A percentile compares a stretch with the other conserved stretches of the same genome.
These are phyloP conservation scores for Pinus albicaulis DNA, from an alignment of 75 land plant species.

Conservation along the genomic window DNA sequence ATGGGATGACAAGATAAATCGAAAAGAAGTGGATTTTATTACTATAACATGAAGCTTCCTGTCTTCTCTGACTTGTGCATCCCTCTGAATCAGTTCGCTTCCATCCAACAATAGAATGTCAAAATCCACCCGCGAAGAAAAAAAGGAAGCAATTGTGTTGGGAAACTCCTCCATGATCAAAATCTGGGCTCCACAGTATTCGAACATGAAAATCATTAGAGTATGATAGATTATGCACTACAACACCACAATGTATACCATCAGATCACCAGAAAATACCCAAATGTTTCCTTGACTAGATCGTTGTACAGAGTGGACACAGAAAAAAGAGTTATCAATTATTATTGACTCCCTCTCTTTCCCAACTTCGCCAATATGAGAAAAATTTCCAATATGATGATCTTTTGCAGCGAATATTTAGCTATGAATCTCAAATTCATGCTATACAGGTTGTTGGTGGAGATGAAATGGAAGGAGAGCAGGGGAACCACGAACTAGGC, in stretches of 20 bases:
- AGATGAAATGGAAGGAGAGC: slow-evolving; percentile 92
- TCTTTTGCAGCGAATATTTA: slow-evolving; percentile 79
- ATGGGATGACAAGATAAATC: slow-evolving; percentile 24
- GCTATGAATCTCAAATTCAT: slow-evolving; percentile 85
- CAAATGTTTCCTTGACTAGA: slow-evolving; percentile 85
- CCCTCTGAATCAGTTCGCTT: slow-evolving; percentile 61
- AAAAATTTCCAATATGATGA: slow-evolving; percentile 47
- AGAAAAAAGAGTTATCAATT: slow-evolving; percentile 88
- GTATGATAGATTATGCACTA: slow-evolving; percentile 98
- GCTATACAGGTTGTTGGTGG: slow-evolving; percentile 81
- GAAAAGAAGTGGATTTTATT: slow-evolving; percentile 73
- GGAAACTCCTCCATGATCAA: slow-evolving; percentile 94
- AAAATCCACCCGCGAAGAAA: slow-evolving; percentile 84
- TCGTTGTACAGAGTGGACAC: slow-evolving; percentile 90
- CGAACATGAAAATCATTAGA: slow-evolving; percentile 83
- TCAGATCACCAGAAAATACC: slow-evolving; percentile 57
- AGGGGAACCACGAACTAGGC: slow-evolving; percentile 93
- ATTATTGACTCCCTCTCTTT: slow-evolving; percentile 64
- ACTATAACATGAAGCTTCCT: slow-evolving; percentile 94
- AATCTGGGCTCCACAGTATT: slow-evolving; percentile 77
- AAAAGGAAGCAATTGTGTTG: slow-evolving; percentile 65
- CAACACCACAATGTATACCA: slow-evolving; percentile 89
- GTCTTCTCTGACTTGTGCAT: slow-evolving; percentile 83
- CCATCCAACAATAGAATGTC: slow-evolving; percentile 90
- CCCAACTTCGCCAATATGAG: slow-evolving; percentile 51